Evolutionary conservation across 176 grass and related monocot species (phyloP).

Genomic region (Carex parvula): DNA sequence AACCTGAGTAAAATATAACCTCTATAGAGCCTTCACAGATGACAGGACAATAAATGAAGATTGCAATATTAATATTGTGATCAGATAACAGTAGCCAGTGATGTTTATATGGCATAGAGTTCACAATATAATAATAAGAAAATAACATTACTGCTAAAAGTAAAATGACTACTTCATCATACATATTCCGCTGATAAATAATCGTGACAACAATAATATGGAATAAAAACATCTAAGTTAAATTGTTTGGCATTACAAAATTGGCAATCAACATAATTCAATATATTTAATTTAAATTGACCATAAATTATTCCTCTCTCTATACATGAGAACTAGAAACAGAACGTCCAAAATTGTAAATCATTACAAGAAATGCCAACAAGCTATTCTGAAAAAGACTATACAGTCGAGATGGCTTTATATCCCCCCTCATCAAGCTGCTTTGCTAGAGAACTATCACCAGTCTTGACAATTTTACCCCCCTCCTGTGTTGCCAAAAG

Average conservation of each 20-base stretch:
- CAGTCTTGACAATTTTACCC: conserved; percentile 90
- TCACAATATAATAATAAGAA: background rate
- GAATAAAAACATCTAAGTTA: background rate
- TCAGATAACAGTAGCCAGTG: background rate
- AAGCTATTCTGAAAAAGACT: background rate
- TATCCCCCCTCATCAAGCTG: conserved; percentile 66
- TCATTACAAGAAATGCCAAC: background rate
- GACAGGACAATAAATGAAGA: no score
- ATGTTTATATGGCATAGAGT: background rate
- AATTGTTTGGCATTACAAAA: background rate
- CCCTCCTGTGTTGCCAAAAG: conserved; percentile 41
- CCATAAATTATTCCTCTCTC: background rate
- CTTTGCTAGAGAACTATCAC: conserved; percentile 66
- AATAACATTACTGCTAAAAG: background rate
- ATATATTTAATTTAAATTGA: background rate
- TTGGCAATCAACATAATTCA: background rate
- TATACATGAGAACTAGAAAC: conserved; percentile 14
- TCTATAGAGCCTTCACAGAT: no score
- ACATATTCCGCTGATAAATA: background rate
- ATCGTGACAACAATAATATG: conserved; percentile 1
- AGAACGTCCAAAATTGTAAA: conserved; percentile 2
- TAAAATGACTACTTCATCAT: background rate
- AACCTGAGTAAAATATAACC: background rate
- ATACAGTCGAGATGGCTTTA: conserved; percentile 44
- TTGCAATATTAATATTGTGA: no score